Base-by-base conservation (phyloP, 2,329 filamentous ascomycete genomes). In the Fusarium austroafricanum region DNA sequence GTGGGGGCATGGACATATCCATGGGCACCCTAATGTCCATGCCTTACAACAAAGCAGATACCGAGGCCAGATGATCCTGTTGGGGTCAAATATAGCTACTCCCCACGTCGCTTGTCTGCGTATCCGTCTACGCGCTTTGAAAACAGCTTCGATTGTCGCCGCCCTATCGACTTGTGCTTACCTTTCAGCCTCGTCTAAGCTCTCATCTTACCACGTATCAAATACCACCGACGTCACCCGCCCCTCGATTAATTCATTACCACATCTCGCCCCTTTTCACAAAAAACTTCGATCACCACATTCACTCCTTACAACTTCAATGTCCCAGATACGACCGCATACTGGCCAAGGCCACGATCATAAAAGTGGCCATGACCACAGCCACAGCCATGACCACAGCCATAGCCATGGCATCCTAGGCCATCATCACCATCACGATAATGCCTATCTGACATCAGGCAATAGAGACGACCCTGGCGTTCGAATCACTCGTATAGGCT, bases 401-500 rank as follows among this genome's bases (percentile, higher is more conserved):
- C 71, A 73, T 51, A 63, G 62, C 15, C 70, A 72, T 47, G 62
- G 67, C 28, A 55, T 68, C 61, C 64, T 73, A 70, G 71, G 71
- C 67, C 67, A 95, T 75, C 90, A 94, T 76, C 92, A 96, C 78
- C 93, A 97, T 80, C 91, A 92, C 71, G 96, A 99, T 80, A 94
- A 96, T 49, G 93, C 93, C 70, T 96, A 97, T 73, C 90, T 94
- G 74, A 97, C 97, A 76, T 99, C 96, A 52, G 86, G 93, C 68
- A 91, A 93, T 67, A 89, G 92, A 78, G 90, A 87, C 75, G 88
- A 87, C 71, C 92, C 90, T 50, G 87, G 89, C 0, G 90, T 92
- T 56, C 75, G 86, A 39, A 84, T 92, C 60, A 86, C 83, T 21
- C 87, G 87, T 1, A 86, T 89, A 68, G 85, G 84, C 40, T 78